A percentile compares a stretch with the other conserved stretches of the same genome.
These are phyloP conservation scores for Candida sphagnicola DNA, from an alignment of 805 yeast species.

Conservation along the genomic window DNA sequence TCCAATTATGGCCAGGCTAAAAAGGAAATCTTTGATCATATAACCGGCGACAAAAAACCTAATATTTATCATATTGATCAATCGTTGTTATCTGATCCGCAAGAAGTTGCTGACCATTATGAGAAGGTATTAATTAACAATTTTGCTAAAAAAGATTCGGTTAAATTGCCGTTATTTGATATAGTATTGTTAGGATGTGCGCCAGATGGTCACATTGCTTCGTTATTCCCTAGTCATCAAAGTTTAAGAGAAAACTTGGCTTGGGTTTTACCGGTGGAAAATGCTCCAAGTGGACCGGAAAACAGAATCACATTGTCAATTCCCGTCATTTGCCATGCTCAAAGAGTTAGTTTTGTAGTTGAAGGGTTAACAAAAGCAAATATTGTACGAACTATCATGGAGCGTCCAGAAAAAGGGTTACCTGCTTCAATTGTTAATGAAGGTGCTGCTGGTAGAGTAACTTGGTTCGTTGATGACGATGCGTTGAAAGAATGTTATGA, in stretches of 20 bases:
- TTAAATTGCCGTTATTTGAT: conserved; percentile 93
- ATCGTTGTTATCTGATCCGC: conserved; percentile 67
- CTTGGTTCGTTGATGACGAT: conserved; percentile 96
- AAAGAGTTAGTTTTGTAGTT: conserved; percentile 88
- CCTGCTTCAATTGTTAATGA: conserved; percentile 94
- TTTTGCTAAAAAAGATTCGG: conserved; percentile 95
- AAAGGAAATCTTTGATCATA: conserved; percentile 70
- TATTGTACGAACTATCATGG: conserved; percentile 85
- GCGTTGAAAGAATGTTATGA: conserved; percentile 77
- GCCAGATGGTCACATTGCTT: conserved; percentile 97
- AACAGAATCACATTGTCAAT: conserved; percentile 83
- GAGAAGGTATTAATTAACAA: conserved; percentile 83
- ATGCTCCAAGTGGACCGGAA: conserved; percentile 86
- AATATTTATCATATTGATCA: conserved; percentile 82
- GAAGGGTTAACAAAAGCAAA: conserved; percentile 97
- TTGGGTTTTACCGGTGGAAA: conserved; percentile 91
- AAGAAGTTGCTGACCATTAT: conserved; percentile 91
- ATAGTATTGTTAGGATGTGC: conserved; percentile 92
- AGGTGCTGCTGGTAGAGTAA: conserved; percentile 93
- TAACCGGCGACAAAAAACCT: conserved; percentile 56
- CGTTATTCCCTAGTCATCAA: conserved; percentile 91
- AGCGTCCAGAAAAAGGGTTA: conserved; percentile 93
- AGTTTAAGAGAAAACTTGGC: conserved; percentile 85
- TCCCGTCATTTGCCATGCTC: conserved; percentile 93
- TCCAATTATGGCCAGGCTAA: conserved; percentile 91